A percentile compares a stretch with the other conserved stretches of the same genome.
Evolutionary conservation across 768 basidiomycete genomes (phyloP).

Genomic region (Suillus subaureus): DNA sequence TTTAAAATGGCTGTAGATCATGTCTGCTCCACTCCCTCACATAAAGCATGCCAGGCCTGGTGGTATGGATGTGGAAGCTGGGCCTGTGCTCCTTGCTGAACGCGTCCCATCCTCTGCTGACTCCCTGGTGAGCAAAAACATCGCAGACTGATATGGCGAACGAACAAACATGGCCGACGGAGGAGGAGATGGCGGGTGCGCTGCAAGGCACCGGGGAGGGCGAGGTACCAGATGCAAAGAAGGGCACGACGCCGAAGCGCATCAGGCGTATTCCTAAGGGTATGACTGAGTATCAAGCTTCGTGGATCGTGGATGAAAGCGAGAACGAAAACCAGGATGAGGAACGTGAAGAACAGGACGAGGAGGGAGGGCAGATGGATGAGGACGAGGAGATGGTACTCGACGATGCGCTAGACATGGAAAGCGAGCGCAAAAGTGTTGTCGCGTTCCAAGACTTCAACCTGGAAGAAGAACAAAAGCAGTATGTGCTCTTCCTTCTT

Average conservation of each 20-base stretch:
- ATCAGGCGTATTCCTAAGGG: slow-evolving; percentile 91
- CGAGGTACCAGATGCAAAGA: slow-evolving; percentile 60
- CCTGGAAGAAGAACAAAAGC: slow-evolving; percentile 81
- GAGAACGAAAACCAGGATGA: slow-evolving; percentile 60
- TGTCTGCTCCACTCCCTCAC: slow-evolving; percentile 56
- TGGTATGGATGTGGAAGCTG: slow-evolving; percentile 61
- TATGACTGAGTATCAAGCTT: slow-evolving; percentile 95
- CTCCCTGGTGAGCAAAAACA: slow-evolving; percentile 84
- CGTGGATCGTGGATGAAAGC: slow-evolving; percentile 91
- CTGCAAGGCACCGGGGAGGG: slow-evolving; percentile 20
- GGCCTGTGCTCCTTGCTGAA: slow-evolving; percentile 62
- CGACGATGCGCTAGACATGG: slow-evolving; percentile 56
- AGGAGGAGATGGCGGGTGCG: slow-evolving; percentile 82
- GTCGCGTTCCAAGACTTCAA: slow-evolving; percentile 78
- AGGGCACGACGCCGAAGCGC: slow-evolving; percentile 76
- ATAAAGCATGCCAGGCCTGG: slow-evolving; percentile 36
- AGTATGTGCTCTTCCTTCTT: slow-evolving; percentile 51
- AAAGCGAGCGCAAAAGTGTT: slow-evolving; percentile 51
- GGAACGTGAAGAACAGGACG: slow-evolving; percentile 45
- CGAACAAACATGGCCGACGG: slow-evolving; percentile 98
- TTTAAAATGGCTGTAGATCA: slow-evolving; percentile 50
- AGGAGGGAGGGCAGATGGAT: slow-evolving; percentile 32
- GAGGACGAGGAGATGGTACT: slow-evolving; percentile 70
- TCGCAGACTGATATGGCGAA: slow-evolving; percentile 88
- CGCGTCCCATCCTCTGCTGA: slow-evolving; percentile 70